Evolutionary conservation across 306 rosid species (phyloP), one percentile per base, ranked within the genome.

Genomic region (Trifolium subterraneum): DNA sequence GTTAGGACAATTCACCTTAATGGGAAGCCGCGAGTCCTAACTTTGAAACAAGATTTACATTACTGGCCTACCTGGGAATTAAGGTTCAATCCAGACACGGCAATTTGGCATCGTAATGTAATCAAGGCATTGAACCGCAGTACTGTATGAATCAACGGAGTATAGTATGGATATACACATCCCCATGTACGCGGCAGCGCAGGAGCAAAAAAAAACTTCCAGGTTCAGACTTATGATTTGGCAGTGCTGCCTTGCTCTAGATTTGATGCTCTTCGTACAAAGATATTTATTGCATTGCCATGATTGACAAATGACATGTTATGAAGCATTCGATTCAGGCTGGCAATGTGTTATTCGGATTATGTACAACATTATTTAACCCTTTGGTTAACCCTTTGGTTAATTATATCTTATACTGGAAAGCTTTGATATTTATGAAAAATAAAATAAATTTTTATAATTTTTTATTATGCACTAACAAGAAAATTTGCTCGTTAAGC

Each of bases 31-130:
- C 86, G 92, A 45, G 97, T 94, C 44, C 84, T 94, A 62, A 90
- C 96, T 15, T 71, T 94, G 84, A 94, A 91, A 88, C 97, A 94
- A 78, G 97, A 94, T 79, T 85, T 94, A 88, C 98, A 91, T 68
- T 91, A 94, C 79, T 91, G 98, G 97, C 93, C 93, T 25, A 90
- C 96, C 1, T 93, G 97, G 97, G 97, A 94, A 56, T 78, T 91
- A 82, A 84, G 93, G 72, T 94, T 91, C 65, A 81, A 91, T 79
- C 94, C 89, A 6, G 87, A 91, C 41, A 75, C 89, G 1, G 93
- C 94, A 47, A 77, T 84, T 55, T 94, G 98, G 98, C 89, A 77
- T 74, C 94, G 98, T 62, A 84, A 80, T 73, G 70, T 80, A 7
- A 89, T 94, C 64, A 91, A 90, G 82, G 73, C 84, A 20, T 77